Base-by-base conservation (phyloP, 768 basidiomycete genomes). In the Fomitopsis pulvina region DNA sequence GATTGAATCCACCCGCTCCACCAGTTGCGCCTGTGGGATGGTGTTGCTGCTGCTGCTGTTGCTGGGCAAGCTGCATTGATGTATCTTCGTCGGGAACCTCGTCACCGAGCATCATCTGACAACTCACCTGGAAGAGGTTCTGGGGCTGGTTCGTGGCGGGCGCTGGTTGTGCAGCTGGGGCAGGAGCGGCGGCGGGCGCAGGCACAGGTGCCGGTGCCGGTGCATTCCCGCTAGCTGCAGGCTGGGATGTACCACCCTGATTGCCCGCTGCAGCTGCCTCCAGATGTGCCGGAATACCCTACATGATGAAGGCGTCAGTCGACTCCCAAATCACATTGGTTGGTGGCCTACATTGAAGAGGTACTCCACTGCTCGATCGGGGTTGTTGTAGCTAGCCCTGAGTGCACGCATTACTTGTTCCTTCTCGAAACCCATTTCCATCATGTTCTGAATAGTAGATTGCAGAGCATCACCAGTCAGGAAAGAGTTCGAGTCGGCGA, bases 331-430 rank as follows among this genome's bases (percentile, higher is more conserved):
- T n/a, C 14, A 45, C 44, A 32, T 28, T n/a, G 32, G 45, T 48
- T 48, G 43, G 29, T 11, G 37, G 70, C 85, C 57, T 58, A 94
- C 95, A 52, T 63, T 95, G 80, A 98, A 85, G 48, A 99, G 71
- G 67, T 99, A 99, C 66, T 99, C 96, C n/a, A 92, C 95, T 6
- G 96, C 96, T 26, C 96, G 80, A 59, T 98, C 93, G 7, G 96
- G 89, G 68, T 99, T 98, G 68, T 99, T 99, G 71, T 79, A 99
- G 63, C 90, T 93, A 24, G 94, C 96, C 52, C 92, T 76, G 64
- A 99, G 64, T 3, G 94, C 93, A 14, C 83, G 79, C 60, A 83
- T 67, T 37, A 97, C 91, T 60, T 91, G 80, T 3, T 93, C 92
- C 32, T 83, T 77, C 52, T 79, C 77, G 59, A 94, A 98, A 6